Base-by-base conservation (phyloP, 805 yeast species). In the Ogataea thermomethanolica region DNA sequence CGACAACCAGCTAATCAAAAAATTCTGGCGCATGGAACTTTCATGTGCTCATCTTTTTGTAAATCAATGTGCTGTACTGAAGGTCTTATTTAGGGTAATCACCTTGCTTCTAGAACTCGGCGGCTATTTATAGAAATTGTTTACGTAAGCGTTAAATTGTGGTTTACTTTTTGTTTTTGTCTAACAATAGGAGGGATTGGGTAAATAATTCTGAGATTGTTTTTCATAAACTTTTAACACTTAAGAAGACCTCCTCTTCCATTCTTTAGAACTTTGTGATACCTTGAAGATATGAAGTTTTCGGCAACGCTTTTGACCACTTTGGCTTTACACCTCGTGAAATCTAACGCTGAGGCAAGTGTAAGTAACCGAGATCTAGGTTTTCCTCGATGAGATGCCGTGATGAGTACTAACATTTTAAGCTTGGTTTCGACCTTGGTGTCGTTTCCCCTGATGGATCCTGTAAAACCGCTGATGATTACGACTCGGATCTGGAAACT, bases 401-500 rank as follows among this genome's bases (percentile, higher is more conserved):
- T 7, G 15, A 5, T 3, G 7, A n/a, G 5, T 5, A 23, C 28
- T 38, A 44, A 38, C 44, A 41, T 37, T n/a, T 20, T 6, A 25
- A 37, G 46, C 39, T 89, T 49, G 95, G 90, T 45, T 81, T 90
- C 73, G 82, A 87, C 74, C 68, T 89, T 46, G 96, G 97, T 66
- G 95, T 84, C 53, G 69, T 85, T 66, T 79, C 80, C 57, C 75
- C 79, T 61, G 64, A 71, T 33, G 93, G 89, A 53, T 69, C 74
- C 57, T 89, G 96, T 74, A 90, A 89, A 67, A 56, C 76, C 42
- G 72, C 85, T 35, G 61, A 66, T 12, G 95, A 88, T 56, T 91
- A 79, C 67, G 73, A 72, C 54, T 51, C 66, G 35, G 97, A 90
- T 61, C 73, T 91, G 51, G 69, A 70, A 17, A 62, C 69, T 26